A percentile compares a stretch with the other conserved stretches of the same genome.
Conservation (phyloP, 352 stramenopile genomes). For the Globisporangium abappressorium region DNA sequence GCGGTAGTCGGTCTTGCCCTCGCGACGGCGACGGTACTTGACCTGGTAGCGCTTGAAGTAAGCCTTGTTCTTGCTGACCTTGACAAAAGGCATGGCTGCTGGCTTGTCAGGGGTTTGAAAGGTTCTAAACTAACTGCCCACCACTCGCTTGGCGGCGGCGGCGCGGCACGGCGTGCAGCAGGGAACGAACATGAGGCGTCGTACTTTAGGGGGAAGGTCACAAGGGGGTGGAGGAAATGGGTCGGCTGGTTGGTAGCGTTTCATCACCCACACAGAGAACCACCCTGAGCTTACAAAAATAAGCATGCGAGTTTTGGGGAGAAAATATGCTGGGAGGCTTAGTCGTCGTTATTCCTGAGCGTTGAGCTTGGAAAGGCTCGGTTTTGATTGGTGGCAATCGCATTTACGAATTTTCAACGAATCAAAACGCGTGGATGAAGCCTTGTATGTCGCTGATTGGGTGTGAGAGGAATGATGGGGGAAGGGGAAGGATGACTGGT, state of each 20-base stretch:
- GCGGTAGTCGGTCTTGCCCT: constrained; percentile 99
- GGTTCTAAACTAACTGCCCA: constrained; percentile 51
- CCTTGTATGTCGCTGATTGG: constrained; percentile 32
- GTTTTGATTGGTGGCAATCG: constrained; percentile 14
- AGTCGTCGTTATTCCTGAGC: neutral
- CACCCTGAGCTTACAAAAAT: neutral
- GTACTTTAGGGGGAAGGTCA: neutral
- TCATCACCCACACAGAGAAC: neutral
- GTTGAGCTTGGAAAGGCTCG: neutral
- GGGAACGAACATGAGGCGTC: neutral
- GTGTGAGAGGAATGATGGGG: constrained; percentile 14
- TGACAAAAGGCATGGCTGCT: constrained; percentile 94
- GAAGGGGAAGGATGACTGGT: constrained; percentile 75
- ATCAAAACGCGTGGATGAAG: constrained; percentile 9
- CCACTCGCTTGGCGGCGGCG: neutral
- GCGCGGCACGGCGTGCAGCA: neutral
- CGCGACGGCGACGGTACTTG: constrained; percentile 97
- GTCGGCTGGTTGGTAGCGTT: constrained; percentile 4
- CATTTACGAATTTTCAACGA: constrained; percentile 26
- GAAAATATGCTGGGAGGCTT: neutral
- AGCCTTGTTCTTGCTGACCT: constrained; percentile 98
- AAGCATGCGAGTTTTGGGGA: neutral
- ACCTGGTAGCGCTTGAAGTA: constrained; percentile 99
- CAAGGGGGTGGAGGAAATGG: neutral
- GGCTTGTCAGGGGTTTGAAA: constrained; percentile 39